Conservation (phyloP, 75 land plant genomes). For the Picea glauca region DNA sequence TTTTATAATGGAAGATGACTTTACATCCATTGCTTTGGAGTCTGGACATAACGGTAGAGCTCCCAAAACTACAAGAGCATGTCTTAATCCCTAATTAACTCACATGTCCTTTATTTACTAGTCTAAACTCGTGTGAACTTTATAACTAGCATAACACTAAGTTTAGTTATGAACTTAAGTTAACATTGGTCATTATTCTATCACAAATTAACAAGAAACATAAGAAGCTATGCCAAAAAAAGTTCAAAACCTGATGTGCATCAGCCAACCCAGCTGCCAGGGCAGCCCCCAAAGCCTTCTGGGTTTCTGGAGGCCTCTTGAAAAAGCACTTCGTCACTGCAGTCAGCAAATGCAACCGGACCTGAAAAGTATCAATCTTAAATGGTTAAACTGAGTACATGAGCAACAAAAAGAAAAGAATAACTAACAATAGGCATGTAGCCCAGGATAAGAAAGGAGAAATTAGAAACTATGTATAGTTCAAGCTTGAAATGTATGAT, state of each 20-base stretch:
- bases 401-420: neutral
- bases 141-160: too few species aligned
- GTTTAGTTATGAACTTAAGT: too few species aligned
- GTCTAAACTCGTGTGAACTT: too few species aligned
- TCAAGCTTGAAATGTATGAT: neutral
- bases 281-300: slow-evolving; percentile 85
- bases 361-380: slow-evolving; percentile 45
- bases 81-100: too few species aligned
- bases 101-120: too few species aligned
- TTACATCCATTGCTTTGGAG: too few species aligned
- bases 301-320: slow-evolving; percentile 95
- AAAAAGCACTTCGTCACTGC: slow-evolving; percentile 91
- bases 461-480: neutral
- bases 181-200: neutral
- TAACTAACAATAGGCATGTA: neutral
- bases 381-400: neutral
- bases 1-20: too few species aligned
- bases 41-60: too few species aligned
- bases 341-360: slow-evolving; percentile 89
- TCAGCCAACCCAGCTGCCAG: slow-evolving; percentile 90
- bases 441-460: neutral
- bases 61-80: too few species aligned
- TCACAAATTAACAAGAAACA: neutral
- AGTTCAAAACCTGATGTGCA: slow-evolving; percentile 75
- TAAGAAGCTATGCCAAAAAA: neutral